Evolutionary conservation across 208 protist genomes (phyloP), one percentile per base, ranked within the genome.

Genomic region (Acanthamoeba royreba): DNA sequence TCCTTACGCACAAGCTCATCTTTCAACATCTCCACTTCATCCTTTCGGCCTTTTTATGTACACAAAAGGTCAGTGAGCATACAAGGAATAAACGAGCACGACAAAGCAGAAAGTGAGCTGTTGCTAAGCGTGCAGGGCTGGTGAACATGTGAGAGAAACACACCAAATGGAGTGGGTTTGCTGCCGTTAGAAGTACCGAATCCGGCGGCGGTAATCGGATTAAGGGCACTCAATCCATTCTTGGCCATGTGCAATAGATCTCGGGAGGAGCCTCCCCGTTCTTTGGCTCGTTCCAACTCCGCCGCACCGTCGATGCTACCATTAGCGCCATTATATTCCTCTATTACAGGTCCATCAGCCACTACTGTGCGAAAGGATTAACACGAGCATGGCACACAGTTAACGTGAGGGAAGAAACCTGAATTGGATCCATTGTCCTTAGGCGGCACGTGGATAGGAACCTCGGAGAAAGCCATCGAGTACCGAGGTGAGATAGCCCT

Each of bases 1-100:
- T 92, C 87, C 38, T 92, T 92, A 2, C 42, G 33, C 58, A 79
- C 28, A 2, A 92, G 87, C 87, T 92, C 87, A n/a, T 92, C 61
- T 31, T 92, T 90, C 19, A 61, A 25, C 55, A 72, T 61, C 11
- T 90, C 55, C 3, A 61, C 47, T 33, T 90, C 52, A 46, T 90
- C 83, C 22, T 90, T 90, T 22, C 55, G 55, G 9, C 83, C 83
- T 72, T 19, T 31, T 31, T 77, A 43, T 77, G 35, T n/a, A 22
- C 31, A 77, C 19, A 22, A 53, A 25, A 25, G 13, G 35, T 47
- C 45, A 52, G n/a, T 63, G 11, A 38, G 45, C 15, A n/a, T n/a
- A n/a, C n/a, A n/a, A n/a, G n/a, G n/a, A n/a, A n/a, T n/a, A n/a
- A n/a, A n/a, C n/a, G n/a, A n/a, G n/a, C n/a, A n/a, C n/a, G n/a